A percentile compares a stretch with the other conserved stretches of the same genome.
Evolutionary conservation across 2,329 filamentous ascomycete species (phyloP).

Genomic region (Fusarium sororula): DNA sequence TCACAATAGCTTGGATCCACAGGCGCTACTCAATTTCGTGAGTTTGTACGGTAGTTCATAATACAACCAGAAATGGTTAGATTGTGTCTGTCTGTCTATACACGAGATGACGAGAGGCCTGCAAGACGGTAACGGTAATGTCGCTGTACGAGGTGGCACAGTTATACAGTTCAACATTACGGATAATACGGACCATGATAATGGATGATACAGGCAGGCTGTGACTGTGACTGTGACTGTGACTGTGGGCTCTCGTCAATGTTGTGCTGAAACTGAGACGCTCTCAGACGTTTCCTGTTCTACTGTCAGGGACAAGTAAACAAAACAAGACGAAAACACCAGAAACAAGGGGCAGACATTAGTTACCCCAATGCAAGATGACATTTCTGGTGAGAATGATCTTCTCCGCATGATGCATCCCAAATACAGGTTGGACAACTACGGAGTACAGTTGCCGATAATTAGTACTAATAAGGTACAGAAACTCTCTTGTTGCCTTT

Average conservation of each 20-base stretch:
- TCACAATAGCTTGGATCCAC: too few species aligned
- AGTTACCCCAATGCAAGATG: neutral
- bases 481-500: neutral
- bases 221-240: neutral
- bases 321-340: slow-evolving; percentile 12
- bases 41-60: too few species aligned
- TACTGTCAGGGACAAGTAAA: slow-evolving; percentile 2
- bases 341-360: neutral
- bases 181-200: neutral
- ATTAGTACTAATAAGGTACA: neutral
- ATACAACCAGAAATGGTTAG: neutral
- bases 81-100: neutral
- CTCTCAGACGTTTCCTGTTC: slow-evolving; percentile 13
- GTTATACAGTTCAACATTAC: neutral
- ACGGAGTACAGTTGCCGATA: neutral
- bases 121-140: neutral
- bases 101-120: neutral
- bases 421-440: neutral
- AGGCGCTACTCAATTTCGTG: too few species aligned
- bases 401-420: slow-evolving; percentile 3
- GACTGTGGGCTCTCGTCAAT: neutral
- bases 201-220: neutral
- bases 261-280: slow-evolving; percentile 24
- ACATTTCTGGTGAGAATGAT: slow-evolving; percentile 1
- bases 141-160: slow-evolving; percentile 18